Evolutionary conservation across 257 asterid genomes (phyloP).

Genomic region (Solanum sejunctum): DNA sequence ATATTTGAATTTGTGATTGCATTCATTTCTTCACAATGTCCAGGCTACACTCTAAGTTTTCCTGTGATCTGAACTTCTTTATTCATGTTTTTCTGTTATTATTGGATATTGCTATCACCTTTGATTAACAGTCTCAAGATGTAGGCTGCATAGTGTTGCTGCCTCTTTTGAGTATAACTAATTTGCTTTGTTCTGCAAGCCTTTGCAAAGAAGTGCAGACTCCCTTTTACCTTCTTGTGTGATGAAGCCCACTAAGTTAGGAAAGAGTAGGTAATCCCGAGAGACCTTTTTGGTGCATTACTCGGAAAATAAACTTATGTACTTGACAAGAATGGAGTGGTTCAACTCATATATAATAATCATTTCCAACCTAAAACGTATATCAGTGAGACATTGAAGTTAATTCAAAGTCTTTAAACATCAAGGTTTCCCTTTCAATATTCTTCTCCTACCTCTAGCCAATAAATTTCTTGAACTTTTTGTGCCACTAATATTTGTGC

Average conservation of each 20-base stretch:
- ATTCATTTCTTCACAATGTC: not conserved
- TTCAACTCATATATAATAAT: constrained; percentile 79
- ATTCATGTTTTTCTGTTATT: not conserved
- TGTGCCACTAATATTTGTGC: not conserved
- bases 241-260: constrained; percentile 88
- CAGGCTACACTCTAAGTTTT: not conserved
- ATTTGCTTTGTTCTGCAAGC: constrained; percentile 26
- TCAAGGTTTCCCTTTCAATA: not conserved
- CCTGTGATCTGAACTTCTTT: not conserved
- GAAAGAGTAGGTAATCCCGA: constrained; percentile 87
- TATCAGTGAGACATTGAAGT: constrained; percentile 87
- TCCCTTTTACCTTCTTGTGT: constrained; percentile 71
- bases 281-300: constrained; percentile 78
- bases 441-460: not conserved
- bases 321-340: constrained; percentile 91
- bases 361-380: constrained; percentile 99
- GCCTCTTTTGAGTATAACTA: not conserved
- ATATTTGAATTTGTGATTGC: not conserved
- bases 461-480: not conserved
- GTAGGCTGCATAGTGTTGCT: not conserved
- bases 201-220: constrained; percentile 78
- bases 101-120: not conserved
- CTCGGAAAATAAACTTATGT: constrained; percentile 97
- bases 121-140: not conserved
- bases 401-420: constrained; percentile 48